Evolutionary conservation across 73 alveolate genomes (phyloP), one percentile per base, ranked within the genome.

Genomic region (Stentor coeruleus): DNA sequence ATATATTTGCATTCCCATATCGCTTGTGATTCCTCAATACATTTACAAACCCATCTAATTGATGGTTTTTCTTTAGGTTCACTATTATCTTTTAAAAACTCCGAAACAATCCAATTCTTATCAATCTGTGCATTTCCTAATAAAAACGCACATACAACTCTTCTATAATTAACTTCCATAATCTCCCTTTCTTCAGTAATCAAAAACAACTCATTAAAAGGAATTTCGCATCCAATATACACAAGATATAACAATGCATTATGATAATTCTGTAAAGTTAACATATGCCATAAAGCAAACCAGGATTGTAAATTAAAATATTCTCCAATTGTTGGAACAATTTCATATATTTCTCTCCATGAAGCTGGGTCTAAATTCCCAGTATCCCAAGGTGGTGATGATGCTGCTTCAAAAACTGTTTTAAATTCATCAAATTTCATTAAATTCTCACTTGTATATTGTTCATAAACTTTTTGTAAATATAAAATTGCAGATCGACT

Each of bases 401-500:
- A 37, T 1, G 33, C 0, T 26, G 79, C 37, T 20, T 26, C 11
- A 31, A 66, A 66, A 33, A 66, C 33, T 26, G 36, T 11, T 26
- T 28, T 1, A 20, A 66, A 33, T 1, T 66, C 39, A 28, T 66
- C 42, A 66, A 20, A 66, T 28, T 26, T 66, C 2, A 66, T 14
- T 33, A 66, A 33, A 2, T 20, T 15, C 2, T 66, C 33, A 1
- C 39, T 35, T 0, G 75, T 38, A 59, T 75, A 80, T 20, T 33
- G 36, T 2, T 88, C 57, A 58, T 66, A 86, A 57, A 86, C 57
- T 41, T 55, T 81, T 15, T 33, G 38, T 3, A 89, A 82, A 73
- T 39, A 82, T 38, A 49, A 59, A 2, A 82, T 60, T 26, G 89
- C 84, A 1, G 39, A n/a, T n/a, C 75, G 59, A 6, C 82, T 20